Base-by-base conservation (phyloP, 106 monocot genomes). In the Allium sativum region DNA sequence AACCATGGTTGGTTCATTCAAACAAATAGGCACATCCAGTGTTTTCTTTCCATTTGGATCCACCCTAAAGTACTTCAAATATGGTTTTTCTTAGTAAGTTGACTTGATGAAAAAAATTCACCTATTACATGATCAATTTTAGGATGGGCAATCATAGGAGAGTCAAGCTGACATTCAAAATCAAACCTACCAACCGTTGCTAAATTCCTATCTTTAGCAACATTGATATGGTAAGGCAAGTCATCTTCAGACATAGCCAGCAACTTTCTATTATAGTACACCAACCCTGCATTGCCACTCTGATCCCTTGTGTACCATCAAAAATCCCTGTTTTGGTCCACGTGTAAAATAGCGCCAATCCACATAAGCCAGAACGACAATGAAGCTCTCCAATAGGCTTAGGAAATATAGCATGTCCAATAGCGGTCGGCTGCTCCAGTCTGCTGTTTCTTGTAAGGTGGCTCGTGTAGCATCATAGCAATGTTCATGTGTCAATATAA, bases 331-430 rank as follows among this genome's bases (percentile, higher is more conserved):
- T 66, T 12, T 61, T 22, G 6, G 68, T 59, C 0, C 78, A 55
- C 12, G 72, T 71, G 10, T 53, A 65, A 72, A 75, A 75, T 10
- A 83, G 68, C 1, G 63, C 56, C 16, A 78, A 71, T 11, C 75
- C 75, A 1, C 78, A 74, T 8, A 83, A 48, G 12, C 83, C 78
- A 0, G 78, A 72, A 50, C 67, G 65, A 6, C 78, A 78, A 42
- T 78, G 82, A 12, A 82, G 71, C 78, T 82, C 82, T n/a, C 82
- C 82, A 44, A 82, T 78, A 19, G 82, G 61, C 65, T 83, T 83
- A 16, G 83, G 83, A 43, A 83, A 83, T 7, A 83, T 57, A 2
- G 83, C 18, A 4, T 67, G 71, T 15, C 83, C 78, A 7, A 69
- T 19, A 4, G 40, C n/a, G 6, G 59, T 42, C 50, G 74, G 78